Conservation (phyloP, 2,329 filamentous ascomycete genomes). For the Aspergillus hortae region DNA sequence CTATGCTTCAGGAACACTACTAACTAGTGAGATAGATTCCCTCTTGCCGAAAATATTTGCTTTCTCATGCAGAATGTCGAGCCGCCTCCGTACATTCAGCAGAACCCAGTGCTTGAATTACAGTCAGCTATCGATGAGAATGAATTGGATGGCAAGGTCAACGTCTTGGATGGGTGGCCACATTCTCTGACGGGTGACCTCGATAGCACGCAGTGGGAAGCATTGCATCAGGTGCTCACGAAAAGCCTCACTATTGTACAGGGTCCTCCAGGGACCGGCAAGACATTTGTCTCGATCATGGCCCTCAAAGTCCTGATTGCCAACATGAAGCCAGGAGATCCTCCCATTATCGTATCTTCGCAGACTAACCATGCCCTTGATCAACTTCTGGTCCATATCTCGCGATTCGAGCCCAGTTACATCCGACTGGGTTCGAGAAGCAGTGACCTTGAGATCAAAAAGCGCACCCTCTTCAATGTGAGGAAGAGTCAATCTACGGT, state of each 20-base stretch:
- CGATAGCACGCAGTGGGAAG: conserved; percentile 68
- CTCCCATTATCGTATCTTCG: conserved; percentile 73
- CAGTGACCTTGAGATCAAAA: conserved; percentile 61
- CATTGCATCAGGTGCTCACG: conserved; percentile 67
- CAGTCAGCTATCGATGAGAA: conserved; percentile 39
- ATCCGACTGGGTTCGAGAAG: conserved; percentile 68
- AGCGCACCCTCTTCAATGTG: conserved; percentile 64
- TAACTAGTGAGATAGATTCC: conserved; percentile 35
- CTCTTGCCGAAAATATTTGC: conserved; percentile 44
- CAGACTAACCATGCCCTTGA: conserved; percentile 92
- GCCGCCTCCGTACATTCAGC: conserved; percentile 51
- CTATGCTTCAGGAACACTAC: background rate
- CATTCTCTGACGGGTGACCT: conserved; percentile 43
- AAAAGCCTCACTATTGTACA: conserved; percentile 73
- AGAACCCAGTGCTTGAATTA: conserved; percentile 51
- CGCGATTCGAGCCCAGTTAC: conserved; percentile 60
- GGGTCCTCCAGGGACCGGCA: conserved; percentile 75
- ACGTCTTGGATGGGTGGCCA: conserved; percentile 58
- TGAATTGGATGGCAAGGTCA: conserved; percentile 42
- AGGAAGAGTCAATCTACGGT: conserved; percentile 35
- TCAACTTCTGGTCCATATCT: conserved; percentile 67
- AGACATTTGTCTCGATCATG: conserved; percentile 76
- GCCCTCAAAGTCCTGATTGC: conserved; percentile 64
- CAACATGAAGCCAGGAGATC: conserved; percentile 54
- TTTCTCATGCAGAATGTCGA: conserved; percentile 37